A percentile compares a stretch with the other conserved stretches of the same genome.
These are phyloP conservation scores for Phellinidium pouzarii DNA, from an alignment of 1,284 basidiomycete genomes.

Conservation along the genomic window DNA sequence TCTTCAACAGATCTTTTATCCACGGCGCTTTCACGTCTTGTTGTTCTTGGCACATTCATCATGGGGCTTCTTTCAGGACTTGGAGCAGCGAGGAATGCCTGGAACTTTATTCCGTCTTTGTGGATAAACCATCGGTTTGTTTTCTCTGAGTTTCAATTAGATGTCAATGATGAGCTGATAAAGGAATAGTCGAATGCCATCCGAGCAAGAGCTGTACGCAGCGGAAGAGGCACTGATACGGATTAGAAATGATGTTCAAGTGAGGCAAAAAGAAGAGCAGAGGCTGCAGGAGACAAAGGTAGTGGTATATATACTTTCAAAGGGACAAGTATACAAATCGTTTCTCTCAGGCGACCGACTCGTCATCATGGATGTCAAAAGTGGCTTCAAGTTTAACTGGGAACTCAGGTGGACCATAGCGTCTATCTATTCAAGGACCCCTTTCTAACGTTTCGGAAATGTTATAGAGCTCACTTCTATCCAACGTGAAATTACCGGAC, in stretches of 20 bases:
- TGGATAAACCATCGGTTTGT: slow-evolving; percentile 24
- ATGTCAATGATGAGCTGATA: neutral
- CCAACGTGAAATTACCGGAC: slow-evolving; percentile 51
- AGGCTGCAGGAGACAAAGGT: slow-evolving; percentile 8
- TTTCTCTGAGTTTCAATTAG: neutral
- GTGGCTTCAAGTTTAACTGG: slow-evolving; percentile 21
- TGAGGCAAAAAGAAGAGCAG: slow-evolving; percentile 9
- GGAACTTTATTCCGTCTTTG: slow-evolving; percentile 36
- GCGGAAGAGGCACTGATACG: slow-evolving; percentile 13
- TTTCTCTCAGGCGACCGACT: slow-evolving; percentile 13
- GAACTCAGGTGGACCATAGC: slow-evolving; percentile 17
- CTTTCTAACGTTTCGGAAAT: slow-evolving; percentile 1
- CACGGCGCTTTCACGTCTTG: slow-evolving; percentile 51
- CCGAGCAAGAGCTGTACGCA: slow-evolving; percentile 7
- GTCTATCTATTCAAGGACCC: neutral
- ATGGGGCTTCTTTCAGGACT: slow-evolving; percentile 70
- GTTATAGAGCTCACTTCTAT: slow-evolving; percentile 30
- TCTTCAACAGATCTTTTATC: slow-evolving; percentile 29
- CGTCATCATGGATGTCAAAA: slow-evolving; percentile 21
- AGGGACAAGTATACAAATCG: too few species aligned
- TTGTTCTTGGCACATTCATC: slow-evolving; percentile 66
- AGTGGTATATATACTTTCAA: neutral
- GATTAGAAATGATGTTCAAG: slow-evolving; percentile 13
- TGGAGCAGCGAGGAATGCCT: slow-evolving; percentile 61
- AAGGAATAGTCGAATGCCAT: slow-evolving; percentile 23